Evolutionary conservation across 139 green algal genomes (phyloP).

Genomic region (Micractinium sp.): DNA sequence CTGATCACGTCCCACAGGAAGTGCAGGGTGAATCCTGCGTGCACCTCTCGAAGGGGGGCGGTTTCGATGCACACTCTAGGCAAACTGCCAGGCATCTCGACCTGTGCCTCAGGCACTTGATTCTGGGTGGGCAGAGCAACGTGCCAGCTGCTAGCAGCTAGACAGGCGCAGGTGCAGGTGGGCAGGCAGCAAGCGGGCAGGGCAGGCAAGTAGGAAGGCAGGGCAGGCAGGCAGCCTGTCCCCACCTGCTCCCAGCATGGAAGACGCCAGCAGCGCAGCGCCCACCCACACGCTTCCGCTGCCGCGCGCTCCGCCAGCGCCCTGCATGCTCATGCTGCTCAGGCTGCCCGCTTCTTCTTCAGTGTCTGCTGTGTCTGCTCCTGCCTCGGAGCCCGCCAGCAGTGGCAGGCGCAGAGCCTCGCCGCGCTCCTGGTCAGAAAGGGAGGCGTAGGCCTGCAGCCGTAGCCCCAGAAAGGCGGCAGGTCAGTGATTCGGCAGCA

Average conservation of each 20-base stretch:
- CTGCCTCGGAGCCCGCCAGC: background rate
- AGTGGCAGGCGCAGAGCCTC: background rate
- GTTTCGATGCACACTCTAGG: too few species aligned
- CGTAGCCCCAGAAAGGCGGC: too few species aligned
- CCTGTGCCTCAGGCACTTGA: too few species aligned
- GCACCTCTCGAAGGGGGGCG: too few species aligned
- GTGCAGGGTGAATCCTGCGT: too few species aligned
- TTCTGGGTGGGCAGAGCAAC: background rate
- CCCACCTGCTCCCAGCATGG: conserved; percentile 16
- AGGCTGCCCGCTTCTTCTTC: background rate
- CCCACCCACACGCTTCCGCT: background rate
- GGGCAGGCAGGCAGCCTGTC: background rate
- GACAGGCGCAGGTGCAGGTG: background rate
- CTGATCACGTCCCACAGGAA: too few species aligned
- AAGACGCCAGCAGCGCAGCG: conserved; percentile 2
- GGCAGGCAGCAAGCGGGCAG: background rate
- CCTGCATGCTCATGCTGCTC: background rate
- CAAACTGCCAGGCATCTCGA: too few species aligned
- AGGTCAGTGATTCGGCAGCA: too few species aligned
- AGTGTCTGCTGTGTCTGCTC: too few species aligned
- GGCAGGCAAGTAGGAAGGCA: background rate
- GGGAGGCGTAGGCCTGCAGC: background rate
- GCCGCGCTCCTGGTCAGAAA: background rate
- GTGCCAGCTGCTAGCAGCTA: background rate
- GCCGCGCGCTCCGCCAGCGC: background rate